Evolutionary conservation across 768 basidiomycete species (phyloP), one percentile per base, ranked within the genome.

Genomic region (Tulasnella calospora): DNA sequence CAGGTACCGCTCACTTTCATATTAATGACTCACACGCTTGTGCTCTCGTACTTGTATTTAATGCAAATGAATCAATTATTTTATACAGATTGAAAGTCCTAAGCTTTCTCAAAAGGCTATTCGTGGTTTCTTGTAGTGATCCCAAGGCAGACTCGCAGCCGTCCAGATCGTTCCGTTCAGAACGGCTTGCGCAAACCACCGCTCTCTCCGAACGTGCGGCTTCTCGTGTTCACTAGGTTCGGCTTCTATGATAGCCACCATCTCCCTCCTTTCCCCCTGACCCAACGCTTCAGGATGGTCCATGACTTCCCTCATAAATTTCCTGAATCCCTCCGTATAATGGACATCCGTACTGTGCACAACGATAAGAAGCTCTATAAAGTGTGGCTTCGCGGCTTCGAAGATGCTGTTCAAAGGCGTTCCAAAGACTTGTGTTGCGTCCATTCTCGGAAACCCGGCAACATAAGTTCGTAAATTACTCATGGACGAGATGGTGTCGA

Each of bases 241-340:
- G 61, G 61, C 61, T 35, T 67, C 61, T 23, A 67, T 19, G 61
- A 67, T 35, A 35, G 61, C 27, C 27, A 67, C 17, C 61, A 67
- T 67, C 30, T 67, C 30, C 27, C 61, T 67, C 61, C 61, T 67
- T 35, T 67, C 61, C 33, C 61, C 61, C 33, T 67, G 61, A 27
- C 7, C 61, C 61, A 67, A 67, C 12, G 61, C 61, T 67, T 67
- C 61, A 27, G 61, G 61, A 67, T 67, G 27, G 13, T 73, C 71
- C 71, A 73, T 73, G 40, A 73, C 71, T 36, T 73, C 71, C 46
- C 71, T 47, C 71, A 73, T 41, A 27, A 73, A 73, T 36, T 73
- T 73, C 71, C 21, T 41, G 23, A 73, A 73, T 23, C 71, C 71
- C 40, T 73, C 46, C n/a, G 46, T 27, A 40, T 73, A 73, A 15